Base-by-base conservation (phyloP, 2,329 filamentous ascomycete genomes). In the Thelonectria blattea region DNA sequence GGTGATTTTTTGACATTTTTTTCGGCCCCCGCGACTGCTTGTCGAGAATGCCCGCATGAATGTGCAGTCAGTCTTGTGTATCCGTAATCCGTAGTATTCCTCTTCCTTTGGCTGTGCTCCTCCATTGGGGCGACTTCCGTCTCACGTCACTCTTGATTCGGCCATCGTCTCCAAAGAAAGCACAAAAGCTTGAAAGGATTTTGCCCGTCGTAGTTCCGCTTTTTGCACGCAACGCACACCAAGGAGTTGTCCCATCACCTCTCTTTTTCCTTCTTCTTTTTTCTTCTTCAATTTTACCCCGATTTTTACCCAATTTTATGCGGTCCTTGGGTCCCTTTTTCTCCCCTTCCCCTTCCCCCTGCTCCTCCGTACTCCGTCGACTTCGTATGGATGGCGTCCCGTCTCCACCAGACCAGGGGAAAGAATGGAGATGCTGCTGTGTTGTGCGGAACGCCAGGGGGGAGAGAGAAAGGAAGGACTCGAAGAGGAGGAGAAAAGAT, bases 101-200 rank as follows among this genome's bases (percentile, higher is more conserved):
- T 30, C 27, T 30, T 9, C 37, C 52, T 55, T 37, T 43, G 15
- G n/a, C n/a, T 2, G 5, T 22, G 12, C 42, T 30, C 17, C 37
- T 9, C 53, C 37, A 30, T 42, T 12, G 14, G 47, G 18, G 52
- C 52, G 43, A 15, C 52, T 52, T 22, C 56, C 57, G 47, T 66
- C 65, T 69, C 65, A 68, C 66, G 61, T 64, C 65, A 66, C 60
- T 45, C 30, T 22, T 32, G 47, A 52, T 37, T 41, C 27, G 46
- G 8, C 5, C 14, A 46, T 24, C 14, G 24, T 6, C 42, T 46
- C 42, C 17, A 45, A 42, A 30, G 14, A 52, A 52, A 24, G 20
- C 27, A 50, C 27, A 49, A 10, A 24, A 47, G 14, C 27, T 18
- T n/a, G 14, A 10, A 15, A 42, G 15, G 39, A 42, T 42, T 17